A percentile compares a stretch with the other conserved stretches of the same genome.
Conservation (phyloP, 2,329 filamentous ascomycete species). For the Plectosphaerella sp. region DNA sequence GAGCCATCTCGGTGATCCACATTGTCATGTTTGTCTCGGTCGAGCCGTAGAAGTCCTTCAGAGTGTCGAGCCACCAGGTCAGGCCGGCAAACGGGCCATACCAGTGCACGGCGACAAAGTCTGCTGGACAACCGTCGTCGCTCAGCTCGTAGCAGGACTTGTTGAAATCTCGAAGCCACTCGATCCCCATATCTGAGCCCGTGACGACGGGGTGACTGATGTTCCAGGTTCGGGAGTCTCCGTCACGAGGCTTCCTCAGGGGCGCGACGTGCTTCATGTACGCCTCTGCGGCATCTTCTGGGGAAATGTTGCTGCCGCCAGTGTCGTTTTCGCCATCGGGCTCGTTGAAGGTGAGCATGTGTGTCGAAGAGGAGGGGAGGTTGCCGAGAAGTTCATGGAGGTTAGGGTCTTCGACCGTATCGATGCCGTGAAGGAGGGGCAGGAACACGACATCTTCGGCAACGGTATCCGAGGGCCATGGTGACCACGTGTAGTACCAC, state of each 20-base stretch:
- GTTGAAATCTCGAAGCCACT: constrained; percentile 35
- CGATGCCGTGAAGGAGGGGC: constrained; percentile 31
- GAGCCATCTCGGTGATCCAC: constrained; percentile 36
- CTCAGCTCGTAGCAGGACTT: constrained; percentile 32
- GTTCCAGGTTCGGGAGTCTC: constrained; percentile 22
- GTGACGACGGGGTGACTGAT: constrained; percentile 37
- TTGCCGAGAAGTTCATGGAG: constrained; percentile 18
- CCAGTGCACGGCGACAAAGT: constrained; percentile 36
- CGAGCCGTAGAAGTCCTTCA: constrained; percentile 29
- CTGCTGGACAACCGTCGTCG: constrained; percentile 29
- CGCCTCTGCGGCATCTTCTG: constrained; percentile 30
- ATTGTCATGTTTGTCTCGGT: constrained; percentile 15
- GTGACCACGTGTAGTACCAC: constrained; percentile 40
- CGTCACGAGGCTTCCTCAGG: constrained; percentile 17
- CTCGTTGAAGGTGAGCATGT: constrained; percentile 36
- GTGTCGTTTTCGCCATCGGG: constrained; percentile 33
- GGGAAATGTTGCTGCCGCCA: constrained; percentile 31
- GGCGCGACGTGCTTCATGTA: constrained; percentile 32
- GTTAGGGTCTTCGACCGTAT: constrained; percentile 21
- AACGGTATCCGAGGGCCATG: constrained; percentile 19
- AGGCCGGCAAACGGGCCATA: constrained; percentile 33
- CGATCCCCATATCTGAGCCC: constrained; percentile 29
- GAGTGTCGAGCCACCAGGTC: constrained; percentile 25
- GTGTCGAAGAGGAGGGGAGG: constrained; percentile 27
- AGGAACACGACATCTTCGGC: constrained; percentile 26